Percentiles rank a stretch among this genome's conserved stretches.
These are phyloP conservation scores for Citrus glauca DNA, from an alignment of 345 rosid species.

Conservation along the genomic window DNA sequence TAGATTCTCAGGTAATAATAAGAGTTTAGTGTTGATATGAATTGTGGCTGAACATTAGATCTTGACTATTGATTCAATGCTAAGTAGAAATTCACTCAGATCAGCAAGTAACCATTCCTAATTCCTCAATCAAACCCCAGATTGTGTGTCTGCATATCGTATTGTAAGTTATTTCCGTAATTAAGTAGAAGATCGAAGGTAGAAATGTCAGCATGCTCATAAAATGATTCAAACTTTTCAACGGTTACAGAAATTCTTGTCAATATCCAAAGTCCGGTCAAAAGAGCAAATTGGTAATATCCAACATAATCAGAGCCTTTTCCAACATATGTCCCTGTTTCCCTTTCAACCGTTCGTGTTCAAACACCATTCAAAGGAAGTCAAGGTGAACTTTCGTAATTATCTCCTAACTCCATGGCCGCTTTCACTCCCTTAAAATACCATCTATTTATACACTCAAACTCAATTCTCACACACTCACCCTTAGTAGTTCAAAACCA, in stretches of 20 bases:
- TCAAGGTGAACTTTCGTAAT: conserved; percentile 52
- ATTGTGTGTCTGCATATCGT: neutral
- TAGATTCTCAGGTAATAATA: too few species aligned
- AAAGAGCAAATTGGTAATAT: conserved; percentile 40
- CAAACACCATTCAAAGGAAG: conserved; percentile 28
- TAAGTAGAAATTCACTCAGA: too few species aligned
- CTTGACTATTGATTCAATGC: too few species aligned
- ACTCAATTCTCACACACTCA: conserved; percentile 26
- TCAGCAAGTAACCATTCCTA: too few species aligned
- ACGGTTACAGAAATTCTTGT: conserved; percentile 34
- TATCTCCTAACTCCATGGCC: conserved; percentile 23
- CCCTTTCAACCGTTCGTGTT: conserved; percentile 35
- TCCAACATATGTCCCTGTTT: conserved; percentile 45
- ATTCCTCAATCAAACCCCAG: too few species aligned
- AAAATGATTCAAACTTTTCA: conserved; percentile 32
- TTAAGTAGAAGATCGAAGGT: conserved; percentile 1
- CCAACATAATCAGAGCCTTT: conserved; percentile 53
- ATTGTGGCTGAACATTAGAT: too few species aligned
- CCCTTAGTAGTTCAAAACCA: conserved; percentile 8
- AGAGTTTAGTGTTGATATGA: too few species aligned
- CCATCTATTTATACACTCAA: conserved; percentile 49
- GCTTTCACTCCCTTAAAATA: neutral
- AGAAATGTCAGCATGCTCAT: neutral
- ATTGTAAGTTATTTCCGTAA: neutral
- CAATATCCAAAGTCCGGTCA: conserved; percentile 37